Conservation (phyloP, 495 filamentous ascomycete species). For the Baudoinia panamericana region DNA sequence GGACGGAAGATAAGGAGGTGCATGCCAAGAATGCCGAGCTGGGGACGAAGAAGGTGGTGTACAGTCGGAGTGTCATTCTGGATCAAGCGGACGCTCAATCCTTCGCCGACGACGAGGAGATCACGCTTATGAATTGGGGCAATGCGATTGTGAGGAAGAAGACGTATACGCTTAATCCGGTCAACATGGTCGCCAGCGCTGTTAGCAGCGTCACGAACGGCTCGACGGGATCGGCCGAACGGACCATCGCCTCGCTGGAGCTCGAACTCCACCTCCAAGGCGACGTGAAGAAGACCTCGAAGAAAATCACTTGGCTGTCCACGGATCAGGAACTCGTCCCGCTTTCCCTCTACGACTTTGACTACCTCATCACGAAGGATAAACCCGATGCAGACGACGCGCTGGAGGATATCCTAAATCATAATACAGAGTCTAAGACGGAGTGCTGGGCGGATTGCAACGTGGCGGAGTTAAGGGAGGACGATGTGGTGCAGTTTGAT, state of each 20-base stretch:
- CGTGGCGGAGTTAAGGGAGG: conserved; percentile 57
- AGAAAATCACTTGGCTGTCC: conserved; percentile 88
- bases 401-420: conserved; percentile 67
- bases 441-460: conserved; percentile 70
- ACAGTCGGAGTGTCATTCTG: conserved; percentile 54
- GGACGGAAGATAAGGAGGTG: conserved; percentile 61
- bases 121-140: conserved; percentile 93
- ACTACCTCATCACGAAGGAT: conserved; percentile 86
- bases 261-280: conserved; percentile 74
- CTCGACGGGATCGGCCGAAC: conserved; percentile 17
- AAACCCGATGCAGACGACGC: conserved; percentile 69
- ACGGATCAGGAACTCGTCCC: conserved; percentile 62
- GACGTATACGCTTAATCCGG: conserved; percentile 40
- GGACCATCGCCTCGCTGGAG: conserved; percentile 49
- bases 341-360: conserved; percentile 80
- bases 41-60: conserved; percentile 73
- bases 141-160: conserved; percentile 77
- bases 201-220: no score
- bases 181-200: conserved; percentile 20
- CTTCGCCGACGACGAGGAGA: conserved; percentile 77
- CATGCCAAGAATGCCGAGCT: conserved; percentile 78
- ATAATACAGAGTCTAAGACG: conserved; percentile 60
- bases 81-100: conserved; percentile 76
- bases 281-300: conserved; percentile 85
- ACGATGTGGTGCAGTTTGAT: conserved; percentile 89